Base-by-base conservation (phyloP, 768 basidiomycete species). In the Termitomyces sp. region DNA sequence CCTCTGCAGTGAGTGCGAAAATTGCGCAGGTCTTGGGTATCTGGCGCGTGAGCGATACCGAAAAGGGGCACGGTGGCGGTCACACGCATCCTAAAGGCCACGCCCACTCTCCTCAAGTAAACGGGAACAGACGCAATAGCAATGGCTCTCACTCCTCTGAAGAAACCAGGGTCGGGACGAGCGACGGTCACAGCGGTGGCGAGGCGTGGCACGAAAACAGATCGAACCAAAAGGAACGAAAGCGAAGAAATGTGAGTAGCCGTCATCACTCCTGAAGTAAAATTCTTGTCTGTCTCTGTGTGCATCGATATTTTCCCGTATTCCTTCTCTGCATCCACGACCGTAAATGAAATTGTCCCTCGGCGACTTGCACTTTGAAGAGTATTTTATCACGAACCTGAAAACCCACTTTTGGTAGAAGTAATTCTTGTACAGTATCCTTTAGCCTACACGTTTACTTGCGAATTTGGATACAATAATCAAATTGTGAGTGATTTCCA, bases 11-110 rank as follows among this genome's bases (percentile, higher is more conserved):
- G 11, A 58, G 56, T 22, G 67, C 69, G 5, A 71, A 70, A 32
- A 45, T 60, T 9, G 67, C 68, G 1, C 71, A 72, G 53, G 68
- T 71, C 33, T 22, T 71, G 5, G 69, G 69, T 11, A 61, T 65
- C 30, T 71, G 71, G 71, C 65, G 68, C 32, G 56, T 62, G 5
- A 45, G 35, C 43, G 57, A 54, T 38, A 5, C 22, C 40, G 40
- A 43, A 32, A 54, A 50, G 14, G 28, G 26, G 5, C 10, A 30
- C 6, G 16, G 26, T 11, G 36, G 13, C n/a, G n/a, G 38, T 41
- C 26, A 26, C 38, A 30, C 26, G 5, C 2, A 52, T 13, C 3
- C n/a, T 8, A n/a, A 41, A 18, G n/a, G 18, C 18, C 24, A n/a
- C 10, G 18, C 16, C 18, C 14, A 4, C 24, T 26, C 50, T 18